Conservation (phyloP, 2,329 filamentous ascomycete genomes). For the Beauveria scarabaeidicola region DNA sequence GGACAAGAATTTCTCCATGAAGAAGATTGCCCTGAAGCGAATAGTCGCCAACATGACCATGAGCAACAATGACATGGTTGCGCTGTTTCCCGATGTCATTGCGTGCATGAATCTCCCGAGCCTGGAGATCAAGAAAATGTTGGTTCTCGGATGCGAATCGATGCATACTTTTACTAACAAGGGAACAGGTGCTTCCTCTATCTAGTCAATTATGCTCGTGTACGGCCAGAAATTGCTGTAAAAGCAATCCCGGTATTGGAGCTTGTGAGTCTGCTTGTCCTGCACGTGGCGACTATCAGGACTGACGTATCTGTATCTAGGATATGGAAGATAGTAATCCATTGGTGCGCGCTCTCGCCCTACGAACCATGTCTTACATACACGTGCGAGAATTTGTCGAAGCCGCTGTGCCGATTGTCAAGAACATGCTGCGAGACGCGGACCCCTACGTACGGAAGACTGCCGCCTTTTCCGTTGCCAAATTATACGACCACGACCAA, state of each 20-base stretch:
- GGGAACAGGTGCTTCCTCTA: slow-evolving; percentile 87
- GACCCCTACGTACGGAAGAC: slow-evolving; percentile 98
- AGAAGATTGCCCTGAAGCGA: slow-evolving; percentile 98
- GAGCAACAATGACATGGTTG: slow-evolving; percentile 99
- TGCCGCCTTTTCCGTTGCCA: slow-evolving; percentile 90
- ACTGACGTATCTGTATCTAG: slow-evolving; percentile 33
- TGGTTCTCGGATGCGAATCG: slow-evolving; percentile 23
- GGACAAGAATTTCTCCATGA: slow-evolving; percentile 89
- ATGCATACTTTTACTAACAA: slow-evolving; percentile 11
- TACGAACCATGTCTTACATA: slow-evolving; percentile 95
- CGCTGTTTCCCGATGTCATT: slow-evolving; percentile 90
- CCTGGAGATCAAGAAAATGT: slow-evolving; percentile 99
- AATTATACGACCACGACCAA: slow-evolving; percentile 94
- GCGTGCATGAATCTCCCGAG: slow-evolving; percentile 91
- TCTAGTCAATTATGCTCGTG: slow-evolving; percentile 90
- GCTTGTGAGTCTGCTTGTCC: slow-evolving; percentile 45
- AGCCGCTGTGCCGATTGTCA: slow-evolving; percentile 76
- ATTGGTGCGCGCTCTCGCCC: slow-evolving; percentile 79
- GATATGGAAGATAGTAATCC: slow-evolving; percentile 94
- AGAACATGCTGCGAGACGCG: slow-evolving; percentile 70
- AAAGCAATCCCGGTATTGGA: slow-evolving; percentile 86
- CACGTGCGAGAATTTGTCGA: slow-evolving; percentile 95
- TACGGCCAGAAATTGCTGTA: slow-evolving; percentile 87
- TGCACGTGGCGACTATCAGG: not conserved
- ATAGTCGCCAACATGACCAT: slow-evolving; percentile 99